These are phyloP conservation scores for Carex myosuroides DNA, from an alignment of 176 grass and related monocot species.

Conservation along the genomic window DNA sequence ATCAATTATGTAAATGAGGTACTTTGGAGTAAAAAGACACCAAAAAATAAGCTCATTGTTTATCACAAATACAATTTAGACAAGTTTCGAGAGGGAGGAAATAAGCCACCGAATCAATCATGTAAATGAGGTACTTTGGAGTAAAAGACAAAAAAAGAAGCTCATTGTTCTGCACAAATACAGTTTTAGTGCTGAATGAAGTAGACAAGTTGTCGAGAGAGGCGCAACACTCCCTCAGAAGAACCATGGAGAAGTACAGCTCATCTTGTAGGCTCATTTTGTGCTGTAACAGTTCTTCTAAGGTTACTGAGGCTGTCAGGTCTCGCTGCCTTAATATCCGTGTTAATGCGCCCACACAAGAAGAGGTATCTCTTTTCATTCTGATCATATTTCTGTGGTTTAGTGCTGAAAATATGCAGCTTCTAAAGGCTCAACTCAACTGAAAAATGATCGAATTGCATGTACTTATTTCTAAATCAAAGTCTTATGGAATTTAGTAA, in stretches of 20 bases:
- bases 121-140: background rate
- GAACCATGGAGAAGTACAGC: conserved; percentile 99
- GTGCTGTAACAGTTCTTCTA: conserved; percentile 96
- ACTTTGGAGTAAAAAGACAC: background rate
- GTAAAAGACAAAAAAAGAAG: background rate
- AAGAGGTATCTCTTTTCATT: conserved; percentile 41
- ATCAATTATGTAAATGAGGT: background rate
- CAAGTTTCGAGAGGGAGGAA: background rate
- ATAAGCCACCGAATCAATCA: background rate
- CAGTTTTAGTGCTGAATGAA: conserved; percentile 93
- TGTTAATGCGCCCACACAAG: conserved; percentile 78
- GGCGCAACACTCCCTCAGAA: conserved; percentile 91
- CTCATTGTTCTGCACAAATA: conserved; percentile 15
- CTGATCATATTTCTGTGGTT: background rate
- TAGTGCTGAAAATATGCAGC: background rate
- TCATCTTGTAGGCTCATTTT: conserved; percentile 83
- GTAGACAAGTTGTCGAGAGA: conserved; percentile 95
- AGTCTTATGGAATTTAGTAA: no score
- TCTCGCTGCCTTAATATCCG: conserved; percentile 84
- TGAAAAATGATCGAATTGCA: background rate
- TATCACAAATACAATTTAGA: conserved; percentile 33
- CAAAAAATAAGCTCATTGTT: background rate
- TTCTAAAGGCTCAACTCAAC: background rate
- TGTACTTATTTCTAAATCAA: background rate
- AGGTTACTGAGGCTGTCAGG: conserved; percentile 91